Evolutionary conservation across 768 basidiomycete genomes (phyloP), one percentile per base, ranked within the genome.

Genomic region (Lentinula aciculospora): DNA sequence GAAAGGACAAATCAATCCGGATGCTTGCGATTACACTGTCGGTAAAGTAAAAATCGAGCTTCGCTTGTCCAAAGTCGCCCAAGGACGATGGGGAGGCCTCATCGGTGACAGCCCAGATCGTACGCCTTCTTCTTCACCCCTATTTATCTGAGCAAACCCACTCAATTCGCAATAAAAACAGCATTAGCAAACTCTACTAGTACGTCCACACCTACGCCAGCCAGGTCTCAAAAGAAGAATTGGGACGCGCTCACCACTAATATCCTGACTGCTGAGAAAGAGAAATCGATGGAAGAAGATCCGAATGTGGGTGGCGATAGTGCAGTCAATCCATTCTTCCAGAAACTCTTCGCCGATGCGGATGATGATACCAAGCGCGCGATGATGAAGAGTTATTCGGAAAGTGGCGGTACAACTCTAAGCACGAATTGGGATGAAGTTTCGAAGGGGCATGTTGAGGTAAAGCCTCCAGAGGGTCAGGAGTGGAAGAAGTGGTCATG

Each of bases 391-490:
- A 95, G 92, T 67, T 98, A 92, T 70, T 78, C 81, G 60, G 96
- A 99, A 76, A 93, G 91, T 63, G 94, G 94, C 6, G 97, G 97
- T 7, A 99, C 97, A 8, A 88, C 93, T 0, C 76, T 99, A 39
- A 94, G 92, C 73, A 99, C 96, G 0, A 93, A 97, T 69, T 99
- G 96, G 96, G 84, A 83, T 4, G 92, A 94, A 61, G 93, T 99
- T 15, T 75, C 70, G 60, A 89, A 88, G 74, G 76, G 58, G 7
- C 76, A 71, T 59, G 86, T 92, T 2, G 82, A 87, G 32, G 86
- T 94, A 34, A 86, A 88, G 68, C 92, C 95, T 1, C 95, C 95
- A 46, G 64, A 82, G 51, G 94, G 94, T 3, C 81, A 86, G 59
- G 90, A 94, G 69, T 90, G 84, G 83, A 89, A 86, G 75, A 83